Evolutionary conservation across 2,329 filamentous ascomycete genomes (phyloP).

Genomic region (Cladorrhinum sp.): DNA sequence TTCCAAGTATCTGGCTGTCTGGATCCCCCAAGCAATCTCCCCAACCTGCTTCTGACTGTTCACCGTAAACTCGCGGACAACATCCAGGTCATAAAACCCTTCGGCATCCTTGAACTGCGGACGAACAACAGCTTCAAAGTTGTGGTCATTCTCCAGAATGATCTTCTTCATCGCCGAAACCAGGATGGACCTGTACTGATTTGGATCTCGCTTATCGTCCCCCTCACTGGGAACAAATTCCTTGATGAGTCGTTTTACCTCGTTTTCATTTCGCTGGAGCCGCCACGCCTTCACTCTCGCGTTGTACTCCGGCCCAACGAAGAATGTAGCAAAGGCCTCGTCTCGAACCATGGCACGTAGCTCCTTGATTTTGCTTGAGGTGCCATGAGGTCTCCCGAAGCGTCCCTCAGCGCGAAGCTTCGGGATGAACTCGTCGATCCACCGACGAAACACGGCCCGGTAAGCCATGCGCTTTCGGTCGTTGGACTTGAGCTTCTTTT

Average conservation of each 20-base stretch:
- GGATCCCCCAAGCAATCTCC: constrained; percentile 22
- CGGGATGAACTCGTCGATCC: constrained; percentile 63
- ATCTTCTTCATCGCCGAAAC: constrained; percentile 48
- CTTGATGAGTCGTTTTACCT: constrained; percentile 35
- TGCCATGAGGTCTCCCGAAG: constrained; percentile 25
- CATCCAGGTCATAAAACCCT: constrained; percentile 44
- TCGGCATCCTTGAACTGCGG: constrained; percentile 32
- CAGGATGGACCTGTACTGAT: constrained; percentile 34
- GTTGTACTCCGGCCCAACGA: constrained; percentile 42
- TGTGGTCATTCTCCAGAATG: constrained; percentile 44
- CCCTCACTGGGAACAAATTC: constrained; percentile 26
- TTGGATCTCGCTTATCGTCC: constrained; percentile 9
- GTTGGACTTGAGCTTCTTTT: constrained; percentile 46
- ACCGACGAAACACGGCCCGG: constrained; percentile 57
- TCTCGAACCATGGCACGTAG: constrained; percentile 47
- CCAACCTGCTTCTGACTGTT: constrained; percentile 38
- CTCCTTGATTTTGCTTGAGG: constrained; percentile 8
- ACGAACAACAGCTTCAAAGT: constrained; percentile 34
- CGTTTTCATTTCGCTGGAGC: constrained; percentile 38
- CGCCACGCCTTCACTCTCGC: constrained; percentile 41
- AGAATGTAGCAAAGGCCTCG: constrained; percentile 53
- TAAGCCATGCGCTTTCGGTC: constrained; percentile 55
- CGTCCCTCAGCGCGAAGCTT: constrained; percentile 41
- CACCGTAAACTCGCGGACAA: constrained; percentile 42
- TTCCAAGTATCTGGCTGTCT: constrained; percentile 18